Base-by-base conservation (phyloP, 768 basidiomycete species). In the Russula sp. region DNA sequence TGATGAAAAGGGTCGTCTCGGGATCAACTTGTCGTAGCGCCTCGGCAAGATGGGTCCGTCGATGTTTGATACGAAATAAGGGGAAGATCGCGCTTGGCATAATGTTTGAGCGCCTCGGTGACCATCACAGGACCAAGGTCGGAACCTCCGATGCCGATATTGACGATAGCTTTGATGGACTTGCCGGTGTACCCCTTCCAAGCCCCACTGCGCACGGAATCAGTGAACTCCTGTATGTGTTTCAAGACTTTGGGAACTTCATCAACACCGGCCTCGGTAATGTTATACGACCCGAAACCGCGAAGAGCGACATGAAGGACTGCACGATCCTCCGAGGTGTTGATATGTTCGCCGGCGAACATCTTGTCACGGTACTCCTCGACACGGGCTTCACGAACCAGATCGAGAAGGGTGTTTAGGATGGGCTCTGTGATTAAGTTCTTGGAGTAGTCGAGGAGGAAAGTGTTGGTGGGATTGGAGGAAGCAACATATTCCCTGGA, bases 131-230 rank as follows among this genome's bases (percentile, higher is more conserved):
- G 97, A 20, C 96, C 96, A 58, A 99, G 80, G 75, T 99, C 97
- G 40, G 94, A 97, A 57, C 97, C 97, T 61, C 97, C 97, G 74
- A 99, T 99, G 65, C 97, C 97, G 70, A 99, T 97, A 79, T 98
- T 98, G 74, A 99, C 94, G 76, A 99, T 87, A 54, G 93, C 88
- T 72, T 87, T 84, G 81, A 99, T 98, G 11, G 84, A 73, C 79
- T 98, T 97, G 49, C 97, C 96, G 1, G 95, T 97, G 80, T 97
- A 98, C 18, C 97, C 97, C 76, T 90, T 98, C 94, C 95, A 97
- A 62, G 80, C 80, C 32, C 96, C 97, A 64, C 81, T 87, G 64
- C 96, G 82, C 55, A 99, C 84, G 42, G 85, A 78, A 46, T 95
- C 87, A 57, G 88, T 84, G 79, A 99, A 99, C 74, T 84, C 80